These are phyloP conservation scores for Quercus ilex DNA, from an alignment of 306 rosid species.

Conservation along the genomic window DNA sequence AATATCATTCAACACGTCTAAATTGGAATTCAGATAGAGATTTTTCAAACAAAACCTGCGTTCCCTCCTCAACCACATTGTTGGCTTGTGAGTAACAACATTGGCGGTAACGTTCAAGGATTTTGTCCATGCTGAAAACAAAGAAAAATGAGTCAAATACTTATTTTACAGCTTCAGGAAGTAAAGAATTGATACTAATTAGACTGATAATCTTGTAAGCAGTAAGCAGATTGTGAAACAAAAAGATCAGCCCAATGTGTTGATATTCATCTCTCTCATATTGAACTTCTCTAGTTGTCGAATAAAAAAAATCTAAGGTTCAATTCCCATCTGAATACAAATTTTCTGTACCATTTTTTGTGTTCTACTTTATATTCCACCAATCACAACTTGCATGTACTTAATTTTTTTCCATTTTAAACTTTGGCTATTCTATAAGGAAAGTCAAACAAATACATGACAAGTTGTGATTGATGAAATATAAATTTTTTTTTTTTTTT, in stretches of 20 bases:
- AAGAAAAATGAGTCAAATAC: background rate
- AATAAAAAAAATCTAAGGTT: no score
- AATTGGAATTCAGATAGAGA: background rate
- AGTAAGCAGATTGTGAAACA: background rate
- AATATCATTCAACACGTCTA: background rate
- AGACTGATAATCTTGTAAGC: background rate
- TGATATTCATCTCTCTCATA: no score
- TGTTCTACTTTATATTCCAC: no score
- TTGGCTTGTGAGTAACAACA: conserved; percentile 37
- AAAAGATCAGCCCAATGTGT: background rate
- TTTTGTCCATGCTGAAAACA: conserved; percentile 43
- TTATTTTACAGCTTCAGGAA: background rate
- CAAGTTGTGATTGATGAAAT: no score
- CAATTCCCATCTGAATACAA: no score
- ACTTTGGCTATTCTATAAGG: no score
- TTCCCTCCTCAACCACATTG: conserved; percentile 31
- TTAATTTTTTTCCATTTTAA: no score
- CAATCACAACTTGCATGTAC: no score
- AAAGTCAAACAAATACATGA: no score
- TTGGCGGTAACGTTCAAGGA: conserved; percentile 66
- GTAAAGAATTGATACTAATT: background rate
- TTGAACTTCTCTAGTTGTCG: no score
- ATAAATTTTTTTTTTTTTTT: no score
- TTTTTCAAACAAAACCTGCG: conserved; percentile 46
- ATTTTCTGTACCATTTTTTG: no score